These are phyloP conservation scores for Neonectria ditissima DNA, from an alignment of 2,329 filamentous ascomycete genomes.

Conservation along the genomic window DNA sequence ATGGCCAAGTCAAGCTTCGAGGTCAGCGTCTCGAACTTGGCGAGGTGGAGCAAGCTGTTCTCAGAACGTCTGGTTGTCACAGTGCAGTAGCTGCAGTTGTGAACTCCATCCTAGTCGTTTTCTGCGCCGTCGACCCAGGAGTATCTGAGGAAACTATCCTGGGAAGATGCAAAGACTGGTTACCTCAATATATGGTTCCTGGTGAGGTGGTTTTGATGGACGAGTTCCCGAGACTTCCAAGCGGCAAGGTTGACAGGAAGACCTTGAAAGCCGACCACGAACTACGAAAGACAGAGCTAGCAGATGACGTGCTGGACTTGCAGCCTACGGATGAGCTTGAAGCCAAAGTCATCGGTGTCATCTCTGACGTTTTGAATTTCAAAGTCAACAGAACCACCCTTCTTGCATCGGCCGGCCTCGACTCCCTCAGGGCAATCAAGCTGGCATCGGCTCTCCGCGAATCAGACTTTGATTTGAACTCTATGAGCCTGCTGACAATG, in stretches of 20 bases:
- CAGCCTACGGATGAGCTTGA: conserved; percentile 39
- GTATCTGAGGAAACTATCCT: conserved; percentile 59
- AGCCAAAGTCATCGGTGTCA: conserved; percentile 51
- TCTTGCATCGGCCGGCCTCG: conserved; percentile 69
- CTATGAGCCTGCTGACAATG: conserved; percentile 71
- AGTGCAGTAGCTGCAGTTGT: conserved; percentile 76
- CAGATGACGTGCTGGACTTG: conserved; percentile 14
- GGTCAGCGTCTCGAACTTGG: conserved; percentile 87
- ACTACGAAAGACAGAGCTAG: conserved; percentile 28
- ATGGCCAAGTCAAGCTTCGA: conserved; percentile 87
- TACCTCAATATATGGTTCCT: conserved; percentile 87
- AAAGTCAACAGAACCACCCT: conserved; percentile 53
- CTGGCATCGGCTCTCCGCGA: conserved; percentile 73
- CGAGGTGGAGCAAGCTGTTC: conserved; percentile 78
- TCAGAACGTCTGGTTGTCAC: conserved; percentile 71
- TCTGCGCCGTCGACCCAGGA: conserved; percentile 69
- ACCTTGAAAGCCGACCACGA: conserved; percentile 66
- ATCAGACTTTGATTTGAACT: conserved; percentile 65
- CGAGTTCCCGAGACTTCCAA: conserved; percentile 79
- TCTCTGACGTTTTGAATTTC: conserved; percentile 56
- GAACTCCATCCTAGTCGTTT: conserved; percentile 77
- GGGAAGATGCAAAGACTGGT: conserved; percentile 75
- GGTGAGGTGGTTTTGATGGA: conserved; percentile 74
- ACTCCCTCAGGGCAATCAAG: conserved; percentile 66
- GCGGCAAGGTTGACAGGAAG: conserved; percentile 85